phyloP scores from a whole-genome alignment of 441 rosid genomes.

The Flueggea neowawraea region DNA sequence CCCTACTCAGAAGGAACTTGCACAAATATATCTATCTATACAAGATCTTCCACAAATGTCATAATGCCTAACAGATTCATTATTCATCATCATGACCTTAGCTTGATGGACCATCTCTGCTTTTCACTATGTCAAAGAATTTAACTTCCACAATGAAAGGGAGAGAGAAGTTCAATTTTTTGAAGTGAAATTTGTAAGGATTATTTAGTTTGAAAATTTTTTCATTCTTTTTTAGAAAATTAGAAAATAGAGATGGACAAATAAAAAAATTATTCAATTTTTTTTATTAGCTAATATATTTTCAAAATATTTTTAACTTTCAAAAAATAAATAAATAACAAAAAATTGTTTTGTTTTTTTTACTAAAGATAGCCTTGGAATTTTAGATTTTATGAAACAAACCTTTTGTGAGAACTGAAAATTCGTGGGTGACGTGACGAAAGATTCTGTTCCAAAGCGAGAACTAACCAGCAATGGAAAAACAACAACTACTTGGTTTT shows the following conservation, averaged over 20 bases:
- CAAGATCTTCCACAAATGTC: conserved; percentile 45
- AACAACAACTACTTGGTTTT: conserved; percentile 22
- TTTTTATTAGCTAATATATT: no score
- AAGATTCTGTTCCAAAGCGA: conserved; percentile 54
- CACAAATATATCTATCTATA: conserved; percentile 33
- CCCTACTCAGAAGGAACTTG: conserved; percentile 10
- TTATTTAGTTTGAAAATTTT: no score
- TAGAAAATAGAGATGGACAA: no score
- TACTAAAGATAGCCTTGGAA: no score
- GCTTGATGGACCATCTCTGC: conserved; percentile 11
- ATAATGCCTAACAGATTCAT: conserved; percentile 28
- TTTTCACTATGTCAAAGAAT: no score
- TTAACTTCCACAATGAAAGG: conserved; percentile 2
- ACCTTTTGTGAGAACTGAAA: conserved; percentile 43
- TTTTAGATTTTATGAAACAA: conserved; percentile 24
- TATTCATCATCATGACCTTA: conserved; percentile 19
- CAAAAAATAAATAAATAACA: no score
- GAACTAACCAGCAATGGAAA: conserved; percentile 25
- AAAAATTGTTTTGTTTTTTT: no score
- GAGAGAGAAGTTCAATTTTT: conserved; percentile 13
- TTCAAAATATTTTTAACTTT: no score
- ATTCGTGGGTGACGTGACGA: conserved; percentile 66
- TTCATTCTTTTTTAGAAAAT: no score
- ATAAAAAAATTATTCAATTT: no score
- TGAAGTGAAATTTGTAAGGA: conserved; percentile 10